Percentiles rank a stretch among this genome's conserved stretches.
Conservation (phyloP, 1,139 yeast genomes). For the Yamadazyma kanchanaburiensis region DNA sequence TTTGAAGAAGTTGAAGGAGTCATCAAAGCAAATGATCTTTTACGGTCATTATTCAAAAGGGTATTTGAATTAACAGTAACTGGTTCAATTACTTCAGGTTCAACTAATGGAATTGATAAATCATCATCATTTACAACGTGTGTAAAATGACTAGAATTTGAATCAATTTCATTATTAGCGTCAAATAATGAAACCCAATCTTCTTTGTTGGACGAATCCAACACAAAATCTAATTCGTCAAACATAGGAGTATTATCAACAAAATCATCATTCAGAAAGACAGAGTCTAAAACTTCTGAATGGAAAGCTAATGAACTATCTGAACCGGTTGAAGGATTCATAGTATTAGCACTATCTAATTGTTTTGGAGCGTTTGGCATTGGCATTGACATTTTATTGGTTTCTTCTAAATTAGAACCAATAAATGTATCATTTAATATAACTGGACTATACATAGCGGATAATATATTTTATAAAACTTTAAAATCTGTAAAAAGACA, state of each 20-base stretch:
- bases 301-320: conserved; percentile 51
- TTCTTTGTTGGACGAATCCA: conserved; percentile 45
- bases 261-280: conserved; percentile 48
- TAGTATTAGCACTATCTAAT: conserved; percentile 1
- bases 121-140: conserved; percentile 23
- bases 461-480: conserved; percentile 1
- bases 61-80: conserved; percentile 1
- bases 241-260: conserved; percentile 65
- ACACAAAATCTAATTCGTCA: conserved; percentile 48
- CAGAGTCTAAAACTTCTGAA: conserved; percentile 59
- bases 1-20: conserved; percentile 36
- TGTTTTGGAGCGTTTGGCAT: too few relatives aligned
- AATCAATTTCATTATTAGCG: conserved; percentile 28
- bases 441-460: conserved; percentile 12
- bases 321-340: conserved; percentile 4
- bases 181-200: conserved; percentile 68
- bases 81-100: conserved; percentile 3
- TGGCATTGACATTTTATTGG: conserved; percentile 2
- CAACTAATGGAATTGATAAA: conserved; percentile 8
- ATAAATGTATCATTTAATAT: conserved; percentile 11
- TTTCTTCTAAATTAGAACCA: conserved; percentile 7
- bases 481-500: not conserved
- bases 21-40: conserved; percentile 15
- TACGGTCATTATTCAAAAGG: conserved; percentile 1
- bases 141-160: conserved; percentile 13